These are phyloP conservation scores for Leccinum pellstonianum DNA, from an alignment of 768 basidiomycete genomes.

Conservation along the genomic window DNA sequence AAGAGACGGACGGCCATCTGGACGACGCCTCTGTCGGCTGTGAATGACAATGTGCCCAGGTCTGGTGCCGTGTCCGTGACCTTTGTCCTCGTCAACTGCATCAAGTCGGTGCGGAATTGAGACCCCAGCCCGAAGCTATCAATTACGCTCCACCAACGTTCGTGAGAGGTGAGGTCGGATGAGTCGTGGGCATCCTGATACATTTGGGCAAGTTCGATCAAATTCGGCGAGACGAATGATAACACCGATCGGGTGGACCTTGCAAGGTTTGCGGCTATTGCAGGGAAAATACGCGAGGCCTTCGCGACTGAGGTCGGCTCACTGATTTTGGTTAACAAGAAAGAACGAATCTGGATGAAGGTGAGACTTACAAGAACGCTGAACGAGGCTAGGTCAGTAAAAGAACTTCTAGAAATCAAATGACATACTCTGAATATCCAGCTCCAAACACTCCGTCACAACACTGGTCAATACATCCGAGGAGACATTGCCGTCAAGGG, in stretches of 20 bases:
- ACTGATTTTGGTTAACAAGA: slow-evolving; percentile 38
- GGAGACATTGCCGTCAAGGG: slow-evolving; percentile 75
- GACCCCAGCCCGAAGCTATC: slow-evolving; percentile 66
- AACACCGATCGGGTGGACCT: slow-evolving; percentile 45
- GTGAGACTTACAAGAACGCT: slow-evolving; percentile 72
- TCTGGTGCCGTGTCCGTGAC: slow-evolving; percentile 41
- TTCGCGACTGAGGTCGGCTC: slow-evolving; percentile 95
- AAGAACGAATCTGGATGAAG: not conserved
- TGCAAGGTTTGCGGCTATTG: slow-evolving; percentile 44
- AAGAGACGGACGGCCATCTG: slow-evolving; percentile 82
- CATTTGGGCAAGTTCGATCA: slow-evolving; percentile 68
- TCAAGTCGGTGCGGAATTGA: slow-evolving; percentile 64
- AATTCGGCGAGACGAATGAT: slow-evolving; percentile 80
- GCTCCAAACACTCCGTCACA: slow-evolving; percentile 48
- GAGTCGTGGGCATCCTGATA: slow-evolving; percentile 50
- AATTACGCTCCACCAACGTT: slow-evolving; percentile 63
- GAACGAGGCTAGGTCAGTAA: slow-evolving; percentile 6
- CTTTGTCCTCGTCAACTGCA: slow-evolving; percentile 50
- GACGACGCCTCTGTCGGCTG: slow-evolving; percentile 66
- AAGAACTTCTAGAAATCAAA: not conserved
- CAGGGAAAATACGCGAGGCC: slow-evolving; percentile 65
- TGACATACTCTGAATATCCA: slow-evolving; percentile 53
- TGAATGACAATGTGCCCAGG: slow-evolving; percentile 54
- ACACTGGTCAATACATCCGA: slow-evolving; percentile 50
- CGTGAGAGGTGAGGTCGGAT: slow-evolving; percentile 50